A percentile compares a stretch with the other conserved stretches of the same genome.
Conservation (phyloP, 2,329 filamentous ascomycete species). For the Colletotrichum spinosum region DNA sequence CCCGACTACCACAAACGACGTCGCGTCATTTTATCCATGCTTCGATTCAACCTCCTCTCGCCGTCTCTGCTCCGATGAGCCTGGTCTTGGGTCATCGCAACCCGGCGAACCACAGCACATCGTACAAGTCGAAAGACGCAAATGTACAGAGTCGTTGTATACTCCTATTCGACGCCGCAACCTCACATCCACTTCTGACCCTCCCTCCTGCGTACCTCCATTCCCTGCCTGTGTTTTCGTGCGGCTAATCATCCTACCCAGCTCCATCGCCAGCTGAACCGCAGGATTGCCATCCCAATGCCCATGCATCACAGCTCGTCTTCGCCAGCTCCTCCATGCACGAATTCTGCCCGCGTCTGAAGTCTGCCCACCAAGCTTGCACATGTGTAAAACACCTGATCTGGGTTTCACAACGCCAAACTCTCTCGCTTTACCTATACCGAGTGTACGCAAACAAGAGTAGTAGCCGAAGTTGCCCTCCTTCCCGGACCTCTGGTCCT, state of each 20-base stretch:
- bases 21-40: no score
- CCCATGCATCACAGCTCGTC: conserved; percentile 16
- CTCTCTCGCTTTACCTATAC: conserved; percentile 15
- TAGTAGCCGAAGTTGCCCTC: neutral
- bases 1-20: no score
- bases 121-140: no score
- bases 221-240: neutral
- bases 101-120: conserved; percentile 20
- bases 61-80: conserved; percentile 1
- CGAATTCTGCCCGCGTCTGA: conserved; percentile 7
- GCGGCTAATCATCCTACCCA: conserved; percentile 1
- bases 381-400: conserved; percentile 16
- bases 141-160: neutral
- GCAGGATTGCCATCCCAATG: conserved; percentile 19
- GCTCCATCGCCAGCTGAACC: neutral
- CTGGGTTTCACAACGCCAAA: conserved; percentile 34
- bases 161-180: neutral
- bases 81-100: conserved; percentile 13
- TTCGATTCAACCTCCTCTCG: conserved; percentile 12
- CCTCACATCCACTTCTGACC: no score
- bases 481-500: conserved; percentile 2
- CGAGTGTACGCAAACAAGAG: conserved; percentile 4
- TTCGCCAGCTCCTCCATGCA: conserved; percentile 16
- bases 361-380: conserved; percentile 16
- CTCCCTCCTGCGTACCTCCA: neutral